These are phyloP conservation scores for Boletus vinaceobasis DNA, from an alignment of 768 basidiomycete species.

Conservation along the genomic window DNA sequence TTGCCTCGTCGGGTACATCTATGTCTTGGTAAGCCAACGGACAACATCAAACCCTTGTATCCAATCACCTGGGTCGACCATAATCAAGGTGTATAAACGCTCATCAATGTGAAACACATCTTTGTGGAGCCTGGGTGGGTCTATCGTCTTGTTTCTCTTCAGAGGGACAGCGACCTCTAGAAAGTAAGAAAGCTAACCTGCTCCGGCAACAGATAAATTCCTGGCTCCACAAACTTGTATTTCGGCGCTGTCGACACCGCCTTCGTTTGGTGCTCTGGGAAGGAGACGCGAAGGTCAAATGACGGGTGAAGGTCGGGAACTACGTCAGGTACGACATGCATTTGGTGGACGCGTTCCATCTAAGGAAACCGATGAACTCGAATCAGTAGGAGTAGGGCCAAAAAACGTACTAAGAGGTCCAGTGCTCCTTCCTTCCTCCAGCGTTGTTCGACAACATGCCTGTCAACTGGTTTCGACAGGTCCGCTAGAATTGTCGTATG, in stretches of 20 bases:
- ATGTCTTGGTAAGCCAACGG: conserved; percentile 7
- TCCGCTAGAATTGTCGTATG: conserved; percentile 43
- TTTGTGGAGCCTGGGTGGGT: conserved; percentile 61
- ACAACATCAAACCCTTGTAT: conserved; percentile 7
- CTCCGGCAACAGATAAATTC: conserved; percentile 60
- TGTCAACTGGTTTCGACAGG: conserved; percentile 64
- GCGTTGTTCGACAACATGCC: conserved; percentile 76
- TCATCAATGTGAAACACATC: conserved; percentile 81
- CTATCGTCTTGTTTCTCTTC: conserved; percentile 48
- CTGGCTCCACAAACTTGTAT: conserved; percentile 59
- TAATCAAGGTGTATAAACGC: conserved; percentile 80
- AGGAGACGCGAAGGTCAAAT: conserved; percentile 68
- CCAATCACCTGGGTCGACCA: conserved; percentile 79
- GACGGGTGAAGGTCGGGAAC: conserved; percentile 68
- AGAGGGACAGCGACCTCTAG: neutral
- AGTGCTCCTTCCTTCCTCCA: conserved; percentile 85
- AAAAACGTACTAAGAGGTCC: conserved; percentile 63
- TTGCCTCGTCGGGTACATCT: conserved; percentile 82
- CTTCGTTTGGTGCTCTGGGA: conserved; percentile 34
- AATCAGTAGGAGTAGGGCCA: neutral
- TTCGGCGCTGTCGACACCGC: conserved; percentile 20
- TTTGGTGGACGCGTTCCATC: conserved; percentile 93
- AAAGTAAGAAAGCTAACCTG: conserved; percentile 47
- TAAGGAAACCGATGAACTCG: conserved; percentile 26
- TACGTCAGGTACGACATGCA: conserved; percentile 88